Conservation (phyloP, 2,329 filamentous ascomycete species). For the Phialophora chinensis region DNA sequence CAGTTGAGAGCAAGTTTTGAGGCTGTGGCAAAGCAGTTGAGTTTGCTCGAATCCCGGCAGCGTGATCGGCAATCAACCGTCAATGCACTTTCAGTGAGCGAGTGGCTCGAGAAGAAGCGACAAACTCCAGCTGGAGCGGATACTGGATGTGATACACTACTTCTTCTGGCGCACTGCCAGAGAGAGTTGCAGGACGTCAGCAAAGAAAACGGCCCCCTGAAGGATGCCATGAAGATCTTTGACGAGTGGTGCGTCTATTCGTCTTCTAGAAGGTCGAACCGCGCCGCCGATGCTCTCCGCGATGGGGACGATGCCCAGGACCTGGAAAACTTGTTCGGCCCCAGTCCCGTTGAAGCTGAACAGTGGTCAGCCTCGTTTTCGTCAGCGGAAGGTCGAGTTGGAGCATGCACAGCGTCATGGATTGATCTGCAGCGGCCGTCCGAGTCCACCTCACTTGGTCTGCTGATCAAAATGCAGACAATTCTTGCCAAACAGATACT, state of each 20-base stretch:
- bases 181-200: constrained; percentile 19
- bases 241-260: constrained; percentile 23
- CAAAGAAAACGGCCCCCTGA: constrained; percentile 20
- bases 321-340: not conserved
- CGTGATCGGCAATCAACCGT: constrained; percentile 45
- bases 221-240: constrained; percentile 23
- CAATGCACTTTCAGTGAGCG: constrained; percentile 39
- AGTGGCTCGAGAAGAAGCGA: constrained; percentile 21
- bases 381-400: constrained; percentile 19
- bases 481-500: constrained; percentile 21
- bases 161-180: constrained; percentile 25
- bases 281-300: not conserved
- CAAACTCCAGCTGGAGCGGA: not conserved
- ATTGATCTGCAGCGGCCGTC: constrained; percentile 8
- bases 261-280: constrained; percentile 14
- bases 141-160: constrained; percentile 14
- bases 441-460: constrained; percentile 23
- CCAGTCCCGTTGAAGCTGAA: constrained; percentile 5
- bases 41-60: constrained; percentile 43
- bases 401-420: constrained; percentile 23
- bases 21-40: constrained; percentile 44
- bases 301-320: not conserved
- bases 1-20: constrained; percentile 12
- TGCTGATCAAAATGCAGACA: constrained; percentile 27
- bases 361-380: constrained; percentile 24